Evolutionary conservation across 805 yeast species (phyloP).

Genomic region (Saturnispora gosingensis): DNA sequence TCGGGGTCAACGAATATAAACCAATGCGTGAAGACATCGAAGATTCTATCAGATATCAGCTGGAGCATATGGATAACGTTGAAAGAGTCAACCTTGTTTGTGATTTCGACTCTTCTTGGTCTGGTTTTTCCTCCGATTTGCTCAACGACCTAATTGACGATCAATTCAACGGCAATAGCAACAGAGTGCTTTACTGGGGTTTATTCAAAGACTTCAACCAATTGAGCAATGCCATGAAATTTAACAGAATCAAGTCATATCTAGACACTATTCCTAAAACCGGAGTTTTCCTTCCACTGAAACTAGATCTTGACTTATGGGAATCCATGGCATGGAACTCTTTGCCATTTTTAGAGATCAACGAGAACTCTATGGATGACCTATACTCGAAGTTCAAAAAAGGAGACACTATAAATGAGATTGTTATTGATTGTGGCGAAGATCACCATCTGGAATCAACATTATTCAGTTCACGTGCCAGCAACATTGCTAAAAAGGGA

Average conservation of each 20-base stretch:
- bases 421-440: background rate
- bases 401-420: background rate
- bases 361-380: background rate
- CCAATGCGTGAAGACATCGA: constrained; percentile 42
- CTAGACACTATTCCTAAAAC: constrained; percentile 1
- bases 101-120: constrained; percentile 78
- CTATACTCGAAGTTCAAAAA: background rate
- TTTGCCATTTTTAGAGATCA: constrained; percentile 32
- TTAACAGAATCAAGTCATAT: constrained; percentile 7
- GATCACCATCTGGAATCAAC: background rate
- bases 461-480: background rate
- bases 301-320: constrained; percentile 29
- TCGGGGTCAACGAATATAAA: constrained; percentile 56
- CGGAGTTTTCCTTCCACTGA: constrained; percentile 2
- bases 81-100: constrained; percentile 62
- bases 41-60: constrained; percentile 42
- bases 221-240: background rate
- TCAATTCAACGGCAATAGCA: constrained; percentile 10
- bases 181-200: constrained; percentile 9
- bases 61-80: constrained; percentile 71
- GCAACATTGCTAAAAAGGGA: background rate
- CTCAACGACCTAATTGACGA: constrained; percentile 23
- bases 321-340: constrained; percentile 30
- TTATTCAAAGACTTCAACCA: constrained; percentile 1
- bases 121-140: constrained; percentile 54